These are phyloP conservation scores for Sphagnum contortum DNA, from an alignment of 225 moss, liverwort and hornwort species.

Conservation along the genomic window DNA sequence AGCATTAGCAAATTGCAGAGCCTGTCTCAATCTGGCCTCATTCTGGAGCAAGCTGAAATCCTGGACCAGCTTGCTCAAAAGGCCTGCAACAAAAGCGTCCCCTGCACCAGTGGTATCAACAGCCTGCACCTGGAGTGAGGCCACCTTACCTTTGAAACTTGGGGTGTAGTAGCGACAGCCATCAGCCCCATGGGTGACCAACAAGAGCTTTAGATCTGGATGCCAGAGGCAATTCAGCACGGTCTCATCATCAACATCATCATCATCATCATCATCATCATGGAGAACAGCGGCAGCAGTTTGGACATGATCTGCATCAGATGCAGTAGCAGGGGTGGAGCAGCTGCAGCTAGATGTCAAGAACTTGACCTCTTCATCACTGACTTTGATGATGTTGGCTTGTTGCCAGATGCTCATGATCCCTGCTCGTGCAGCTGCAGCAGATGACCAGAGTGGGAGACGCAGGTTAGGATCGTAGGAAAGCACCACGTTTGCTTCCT, in stretches of 20 bases:
- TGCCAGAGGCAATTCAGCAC: constrained; percentile 17
- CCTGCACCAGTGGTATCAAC: constrained; percentile 46
- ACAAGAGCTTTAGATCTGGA: constrained; percentile 27
- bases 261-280: constrained; percentile 1
- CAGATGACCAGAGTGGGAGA: constrained; percentile 37
- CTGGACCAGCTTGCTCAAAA: constrained; percentile 15
- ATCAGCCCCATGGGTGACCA: constrained; percentile 39
- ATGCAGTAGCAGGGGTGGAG: too few species aligned
- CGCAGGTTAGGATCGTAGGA: constrained; percentile 5
- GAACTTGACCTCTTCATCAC: constrained; percentile 36
- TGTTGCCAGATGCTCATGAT: constrained; percentile 34
- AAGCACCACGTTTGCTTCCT: constrained; percentile 24
- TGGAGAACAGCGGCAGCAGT: too few species aligned
- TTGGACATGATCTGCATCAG: too few species aligned
- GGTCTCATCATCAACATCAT: constrained; percentile 2
- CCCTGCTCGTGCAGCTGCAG: constrained; percentile 16
- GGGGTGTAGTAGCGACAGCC: constrained; percentile 46
- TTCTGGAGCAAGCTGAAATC: constrained; percentile 11
- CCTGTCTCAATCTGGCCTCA: constrained; percentile 8
- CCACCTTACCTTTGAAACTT: constrained; percentile 15
- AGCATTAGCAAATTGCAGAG: constrained; percentile 58
- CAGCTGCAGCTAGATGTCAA: constrained; percentile 7
- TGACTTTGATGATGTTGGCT: constrained; percentile 49
- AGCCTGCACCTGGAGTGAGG: constrained; percentile 25
- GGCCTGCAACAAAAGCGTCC: constrained; percentile 36